phyloP scores from a whole-genome alignment of 257 asterid species.

The Linderniella brevidens region DNA sequence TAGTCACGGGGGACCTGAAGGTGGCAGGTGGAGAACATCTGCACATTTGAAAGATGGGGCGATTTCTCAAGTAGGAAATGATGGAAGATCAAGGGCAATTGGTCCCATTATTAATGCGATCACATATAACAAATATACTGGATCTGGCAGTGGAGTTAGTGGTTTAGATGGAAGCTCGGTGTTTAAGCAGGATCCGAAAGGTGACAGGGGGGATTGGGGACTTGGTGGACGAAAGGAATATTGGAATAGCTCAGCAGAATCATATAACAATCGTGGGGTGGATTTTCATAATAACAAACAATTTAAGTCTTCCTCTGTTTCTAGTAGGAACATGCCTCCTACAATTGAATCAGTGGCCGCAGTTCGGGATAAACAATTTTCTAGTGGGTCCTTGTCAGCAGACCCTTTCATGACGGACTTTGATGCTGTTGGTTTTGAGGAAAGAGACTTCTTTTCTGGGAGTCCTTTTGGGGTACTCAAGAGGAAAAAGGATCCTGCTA shows the following conservation, averaged over 20 bases:
- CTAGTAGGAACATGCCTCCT: constrained; percentile 34
- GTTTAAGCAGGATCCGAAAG: constrained; percentile 32
- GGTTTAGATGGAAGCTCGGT: constrained; percentile 19
- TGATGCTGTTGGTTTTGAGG: constrained; percentile 47
- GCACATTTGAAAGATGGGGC: constrained; percentile 26
- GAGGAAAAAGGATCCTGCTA: constrained; percentile 66
- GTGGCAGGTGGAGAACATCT: constrained; percentile 42
- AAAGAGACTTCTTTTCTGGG: constrained; percentile 57
- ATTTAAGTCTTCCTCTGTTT: constrained; percentile 28
- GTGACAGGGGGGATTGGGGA: constrained; percentile 39
- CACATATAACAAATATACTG: constrained; percentile 31
- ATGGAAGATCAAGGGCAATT: constrained; percentile 21
- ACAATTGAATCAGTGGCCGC: constrained; percentile 26
- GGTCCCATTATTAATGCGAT: constrained; percentile 22
- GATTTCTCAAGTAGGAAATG: constrained; percentile 23
- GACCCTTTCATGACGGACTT: constrained; percentile 40
- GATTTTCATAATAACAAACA: constrained; percentile 24
- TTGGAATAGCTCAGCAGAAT: constrained; percentile 29
- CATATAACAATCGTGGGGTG: constrained; percentile 37
- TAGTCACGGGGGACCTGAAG: constrained; percentile 48
- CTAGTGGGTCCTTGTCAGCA: constrained; percentile 35
- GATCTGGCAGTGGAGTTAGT: constrained; percentile 29
- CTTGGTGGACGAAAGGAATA: constrained; percentile 25
- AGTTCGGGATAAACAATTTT: constrained; percentile 35
- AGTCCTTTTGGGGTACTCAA: constrained; percentile 63